These are phyloP conservation scores for Mortierella polycephala DNA, from an alignment of 371 early-diverging fungal species.

Conservation along the genomic window DNA sequence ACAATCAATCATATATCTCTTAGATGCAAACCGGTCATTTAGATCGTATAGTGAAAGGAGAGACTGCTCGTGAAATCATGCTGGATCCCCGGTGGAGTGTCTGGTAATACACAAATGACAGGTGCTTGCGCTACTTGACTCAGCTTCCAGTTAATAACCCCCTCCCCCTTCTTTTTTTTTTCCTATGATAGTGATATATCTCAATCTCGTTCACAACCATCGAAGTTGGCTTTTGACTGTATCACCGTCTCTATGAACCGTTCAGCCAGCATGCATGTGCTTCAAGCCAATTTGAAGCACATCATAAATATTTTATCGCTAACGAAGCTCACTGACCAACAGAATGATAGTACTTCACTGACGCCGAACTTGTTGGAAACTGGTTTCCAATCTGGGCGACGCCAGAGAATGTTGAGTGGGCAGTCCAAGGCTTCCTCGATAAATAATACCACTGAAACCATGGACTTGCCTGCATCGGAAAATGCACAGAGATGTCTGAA, in stretches of 20 bases:
- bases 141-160: background rate
- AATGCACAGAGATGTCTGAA: conserved; percentile 67
- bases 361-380: background rate
- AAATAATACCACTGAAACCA: conserved; percentile 40
- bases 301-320: conserved; percentile 22
- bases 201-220: conserved; percentile 4
- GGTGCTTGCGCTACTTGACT: background rate
- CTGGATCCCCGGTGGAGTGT: conserved; percentile 65
- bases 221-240: conserved; percentile 39
- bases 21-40: conserved; percentile 82
- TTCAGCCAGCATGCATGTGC: conserved; percentile 16
- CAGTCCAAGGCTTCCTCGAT: conserved; percentile 34
- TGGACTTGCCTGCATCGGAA: conserved; percentile 54
- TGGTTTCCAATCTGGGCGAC: background rate
- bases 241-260: conserved; percentile 15
- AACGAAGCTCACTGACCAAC: conserved; percentile 13
- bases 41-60: conserved; percentile 73
- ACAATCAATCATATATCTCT: background rate
- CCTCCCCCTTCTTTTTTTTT: background rate
- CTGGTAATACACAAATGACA: conserved; percentile 4
- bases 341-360: background rate
- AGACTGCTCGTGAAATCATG: conserved; percentile 65
- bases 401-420: conserved; percentile 27
- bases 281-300: conserved; percentile 32
- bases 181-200: conserved; percentile 16